Conservation (phyloP, 108 stramenopile genomes). For the Schizochytrium sp. region DNA sequence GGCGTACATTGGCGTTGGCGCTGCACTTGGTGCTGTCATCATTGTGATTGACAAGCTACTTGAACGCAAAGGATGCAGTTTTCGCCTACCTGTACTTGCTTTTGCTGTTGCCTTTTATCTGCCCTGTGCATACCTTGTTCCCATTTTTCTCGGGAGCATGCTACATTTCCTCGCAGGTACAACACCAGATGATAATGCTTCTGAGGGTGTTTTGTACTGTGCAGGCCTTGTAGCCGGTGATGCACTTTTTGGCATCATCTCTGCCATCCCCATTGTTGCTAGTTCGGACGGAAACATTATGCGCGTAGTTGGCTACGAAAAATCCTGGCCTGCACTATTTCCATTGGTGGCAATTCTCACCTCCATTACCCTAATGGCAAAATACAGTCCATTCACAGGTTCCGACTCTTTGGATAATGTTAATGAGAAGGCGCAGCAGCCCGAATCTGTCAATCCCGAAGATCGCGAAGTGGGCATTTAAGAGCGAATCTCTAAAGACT, state of each 20-base stretch:
- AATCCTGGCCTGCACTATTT: conserved; percentile 17
- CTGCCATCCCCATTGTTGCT: conserved; percentile 39
- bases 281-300: conserved; percentile 34
- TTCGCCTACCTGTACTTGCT: conserved; percentile 56
- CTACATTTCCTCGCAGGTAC: conserved; percentile 39
- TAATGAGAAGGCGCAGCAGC: too few species aligned
- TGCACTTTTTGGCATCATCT: conserved; percentile 37
- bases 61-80: not conserved
- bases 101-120: conserved; percentile 58
- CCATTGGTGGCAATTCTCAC: not conserved
- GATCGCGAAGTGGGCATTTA: too few species aligned
- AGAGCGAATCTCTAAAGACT: too few species aligned
- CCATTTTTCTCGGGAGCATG: conserved; percentile 48
- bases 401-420: not conserved
- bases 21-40: conserved; percentile 9
- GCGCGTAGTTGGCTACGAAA: conserved; percentile 21
- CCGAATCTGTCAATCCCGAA: too few species aligned
- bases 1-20: conserved; percentile 49
- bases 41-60: conserved; percentile 31
- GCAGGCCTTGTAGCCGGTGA: conserved; percentile 52
- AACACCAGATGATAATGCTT: not conserved
- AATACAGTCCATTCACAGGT: conserved; percentile 19
- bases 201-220: conserved; percentile 28
- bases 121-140: conserved; percentile 36
- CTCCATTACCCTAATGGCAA: conserved; percentile 10